phyloP scores from a whole-genome alignment of 257 asterid species.

The Solanum chaucha region DNA sequence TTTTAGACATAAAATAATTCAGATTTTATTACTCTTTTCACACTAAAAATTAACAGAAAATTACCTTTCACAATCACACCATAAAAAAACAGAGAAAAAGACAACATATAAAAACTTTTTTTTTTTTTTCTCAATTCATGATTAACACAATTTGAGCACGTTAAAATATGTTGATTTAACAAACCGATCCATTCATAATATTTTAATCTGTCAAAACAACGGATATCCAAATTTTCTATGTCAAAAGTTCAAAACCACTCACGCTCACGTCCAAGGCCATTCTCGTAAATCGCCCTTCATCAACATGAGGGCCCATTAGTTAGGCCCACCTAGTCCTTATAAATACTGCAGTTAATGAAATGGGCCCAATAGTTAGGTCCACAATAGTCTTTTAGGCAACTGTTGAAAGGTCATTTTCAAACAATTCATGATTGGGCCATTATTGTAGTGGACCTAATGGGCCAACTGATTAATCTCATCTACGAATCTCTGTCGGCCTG shows the following conservation, averaged over 20 bases:
- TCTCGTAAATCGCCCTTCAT: not conserved
- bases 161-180: not conserved
- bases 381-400: not conserved
- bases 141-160: not conserved
- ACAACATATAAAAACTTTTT: no score
- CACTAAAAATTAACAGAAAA: no score
- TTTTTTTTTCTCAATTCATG: not conserved
- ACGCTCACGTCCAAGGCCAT: not conserved
- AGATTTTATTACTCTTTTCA: no score
- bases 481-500: constrained; percentile 1
- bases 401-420: not conserved
- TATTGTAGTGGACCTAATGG: not conserved
- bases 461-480: not conserved
- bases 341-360: not conserved
- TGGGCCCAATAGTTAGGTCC: not conserved
- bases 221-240: no score
- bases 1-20: no score
- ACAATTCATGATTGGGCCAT: not conserved
- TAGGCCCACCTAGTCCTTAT: not conserved
- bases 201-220: not conserved
- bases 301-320: not conserved
- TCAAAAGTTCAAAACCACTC: not conserved
- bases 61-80: no score
- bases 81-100: no score
- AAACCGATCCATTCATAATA: no score